These are phyloP conservation scores for Scheffersomyces stambukii DNA, from an alignment of 1,139 yeast species.

Conservation along the genomic window DNA sequence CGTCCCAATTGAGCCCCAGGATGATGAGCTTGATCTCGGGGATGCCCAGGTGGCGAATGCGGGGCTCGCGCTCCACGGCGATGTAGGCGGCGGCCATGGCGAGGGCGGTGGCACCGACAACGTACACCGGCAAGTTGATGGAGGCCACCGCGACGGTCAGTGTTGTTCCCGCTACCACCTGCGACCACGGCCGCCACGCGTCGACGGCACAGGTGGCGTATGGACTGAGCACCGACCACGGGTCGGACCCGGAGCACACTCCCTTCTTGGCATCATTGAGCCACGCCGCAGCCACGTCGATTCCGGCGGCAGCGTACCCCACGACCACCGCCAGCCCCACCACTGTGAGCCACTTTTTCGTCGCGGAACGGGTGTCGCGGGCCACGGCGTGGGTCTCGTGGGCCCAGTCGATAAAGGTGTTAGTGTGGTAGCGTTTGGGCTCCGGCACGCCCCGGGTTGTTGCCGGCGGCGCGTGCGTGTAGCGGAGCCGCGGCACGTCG, in stretches of 20 bases:
- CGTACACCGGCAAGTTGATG: conserved; percentile 37
- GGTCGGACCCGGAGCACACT: conserved; percentile 33
- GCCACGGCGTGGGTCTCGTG: conserved; percentile 18
- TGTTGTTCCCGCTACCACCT: conserved; percentile 23
- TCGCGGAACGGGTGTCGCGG: conserved; percentile 8
- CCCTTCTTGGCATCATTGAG: conserved; percentile 58
- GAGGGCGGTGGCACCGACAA: conserved; percentile 24
- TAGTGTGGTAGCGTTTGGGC: conserved; percentile 20
- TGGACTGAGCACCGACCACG: conserved; percentile 43
- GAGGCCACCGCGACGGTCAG: conserved; percentile 15
- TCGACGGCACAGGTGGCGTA: conserved; percentile 43
- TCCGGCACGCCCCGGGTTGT: too few species aligned
- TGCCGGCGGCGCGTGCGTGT: too few species aligned
- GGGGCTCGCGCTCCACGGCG: conserved; percentile 32
- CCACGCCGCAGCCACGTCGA: conserved; percentile 61
- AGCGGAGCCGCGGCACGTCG: too few species aligned
- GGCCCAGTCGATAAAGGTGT: conserved; percentile 37
- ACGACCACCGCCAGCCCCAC: conserved; percentile 50
- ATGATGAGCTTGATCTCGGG: conserved; percentile 63
- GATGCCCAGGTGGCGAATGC: conserved; percentile 62
- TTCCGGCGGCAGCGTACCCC: conserved; percentile 56
- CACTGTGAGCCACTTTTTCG: conserved; percentile 55
- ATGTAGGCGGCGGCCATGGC: conserved; percentile 28
- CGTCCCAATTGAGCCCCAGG: conserved; percentile 50
- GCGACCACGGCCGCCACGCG: conserved; percentile 42